Conservation (phyloP, 2,329 filamentous ascomycete genomes). For the Aspergillus tubingensis region DNA sequence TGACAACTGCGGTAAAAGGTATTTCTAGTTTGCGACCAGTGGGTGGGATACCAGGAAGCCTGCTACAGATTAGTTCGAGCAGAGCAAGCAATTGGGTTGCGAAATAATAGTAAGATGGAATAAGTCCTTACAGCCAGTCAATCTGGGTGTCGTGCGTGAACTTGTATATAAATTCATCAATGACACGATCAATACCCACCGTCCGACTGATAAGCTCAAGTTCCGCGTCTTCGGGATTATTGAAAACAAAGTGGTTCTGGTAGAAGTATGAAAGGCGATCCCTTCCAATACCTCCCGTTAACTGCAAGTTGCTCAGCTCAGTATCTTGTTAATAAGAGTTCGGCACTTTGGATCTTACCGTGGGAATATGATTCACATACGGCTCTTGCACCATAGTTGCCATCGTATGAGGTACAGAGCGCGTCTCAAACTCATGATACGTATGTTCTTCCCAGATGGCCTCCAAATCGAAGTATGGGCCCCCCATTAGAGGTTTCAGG, state of each 20-base stretch:
- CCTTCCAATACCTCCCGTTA: conserved; percentile 69
- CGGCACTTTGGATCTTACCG: conserved; percentile 27
- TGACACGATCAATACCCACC: conserved; percentile 67
- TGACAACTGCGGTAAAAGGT: conserved; percentile 65
- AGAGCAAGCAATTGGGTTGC: neutral
- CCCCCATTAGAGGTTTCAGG: conserved; percentile 61
- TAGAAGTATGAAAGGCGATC: conserved; percentile 65
- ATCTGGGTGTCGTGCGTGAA: conserved; percentile 63
- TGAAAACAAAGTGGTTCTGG: conserved; percentile 69
- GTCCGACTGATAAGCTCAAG: conserved; percentile 69
- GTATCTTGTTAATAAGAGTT: no score
- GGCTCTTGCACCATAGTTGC: conserved; percentile 73
- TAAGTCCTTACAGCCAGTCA: conserved; percentile 64
- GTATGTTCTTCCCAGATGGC: conserved; percentile 76
- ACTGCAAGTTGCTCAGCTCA: neutral
- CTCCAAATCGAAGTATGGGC: conserved; percentile 71
- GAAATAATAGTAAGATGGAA: neutral
- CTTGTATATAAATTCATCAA: conserved; percentile 68
- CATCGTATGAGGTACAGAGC: conserved; percentile 70
- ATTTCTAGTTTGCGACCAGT: conserved; percentile 54
- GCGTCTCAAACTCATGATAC: conserved; percentile 65
- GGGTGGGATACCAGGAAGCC: conserved; percentile 59
- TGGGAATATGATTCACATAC: conserved; percentile 74
- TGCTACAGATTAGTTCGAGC: conserved; percentile 25
- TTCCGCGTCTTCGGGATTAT: conserved; percentile 64